Conservation (phyloP, 345 rosid species). For the Eucalyptus decipiens region DNA sequence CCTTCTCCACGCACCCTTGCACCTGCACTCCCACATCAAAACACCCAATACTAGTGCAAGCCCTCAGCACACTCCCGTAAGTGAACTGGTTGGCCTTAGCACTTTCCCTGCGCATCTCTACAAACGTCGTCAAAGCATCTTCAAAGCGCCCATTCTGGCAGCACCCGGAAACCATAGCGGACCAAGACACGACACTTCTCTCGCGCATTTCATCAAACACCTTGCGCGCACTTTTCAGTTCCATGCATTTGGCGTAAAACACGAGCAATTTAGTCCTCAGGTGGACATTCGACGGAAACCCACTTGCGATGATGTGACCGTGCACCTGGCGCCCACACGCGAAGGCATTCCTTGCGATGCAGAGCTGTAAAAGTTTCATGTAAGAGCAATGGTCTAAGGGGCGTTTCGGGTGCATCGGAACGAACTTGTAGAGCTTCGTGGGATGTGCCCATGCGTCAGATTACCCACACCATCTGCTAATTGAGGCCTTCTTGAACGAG, state of each 20-base stretch:
- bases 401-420: not conserved
- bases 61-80: conserved; percentile 42
- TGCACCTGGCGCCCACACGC: conserved; percentile 11
- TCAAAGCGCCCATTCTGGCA: conserved; percentile 6
- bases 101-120: conserved; percentile 30
- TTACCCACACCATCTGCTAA: not conserved
- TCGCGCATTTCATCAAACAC: conserved; percentile 54
- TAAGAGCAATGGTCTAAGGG: not conserved
- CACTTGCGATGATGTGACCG: conserved; percentile 25
- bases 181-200: conserved; percentile 58
- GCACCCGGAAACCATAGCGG: conserved; percentile 48
- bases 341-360: conserved; percentile 9
- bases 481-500: not conserved
- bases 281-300: conserved; percentile 17
- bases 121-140: conserved; percentile 24
- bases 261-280: conserved; percentile 28
- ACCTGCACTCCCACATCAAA: conserved; percentile 43
- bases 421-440: not conserved
- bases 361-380: conserved; percentile 21
- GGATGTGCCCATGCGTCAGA: not conserved
- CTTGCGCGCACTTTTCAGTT: conserved; percentile 21
- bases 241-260: conserved; percentile 14
- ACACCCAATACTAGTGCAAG: conserved; percentile 21
- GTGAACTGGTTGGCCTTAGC: conserved; percentile 35
- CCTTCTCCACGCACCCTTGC: conserved; percentile 43